phyloP scores from a whole-genome alignment of 2,329 filamentous ascomycete genomes.

The Aureobasidium zeae region DNA sequence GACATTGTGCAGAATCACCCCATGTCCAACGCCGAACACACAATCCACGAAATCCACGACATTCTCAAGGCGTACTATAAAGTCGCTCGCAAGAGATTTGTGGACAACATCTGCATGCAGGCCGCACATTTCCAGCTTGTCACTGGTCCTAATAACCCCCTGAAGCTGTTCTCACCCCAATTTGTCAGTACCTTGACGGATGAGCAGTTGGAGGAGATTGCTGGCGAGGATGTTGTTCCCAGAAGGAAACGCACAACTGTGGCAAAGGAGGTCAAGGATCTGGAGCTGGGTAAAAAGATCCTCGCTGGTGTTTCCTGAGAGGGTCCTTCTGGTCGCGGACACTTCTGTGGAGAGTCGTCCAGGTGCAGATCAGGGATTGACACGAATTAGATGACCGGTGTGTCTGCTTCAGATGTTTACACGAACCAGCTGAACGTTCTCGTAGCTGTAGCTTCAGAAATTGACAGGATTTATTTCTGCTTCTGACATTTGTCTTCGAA shows the following conservation, averaged over 20 bases:
- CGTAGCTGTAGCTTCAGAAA: too few relatives aligned
- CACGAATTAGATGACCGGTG: too few relatives aligned
- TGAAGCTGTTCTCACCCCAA: slow-evolving; percentile 44
- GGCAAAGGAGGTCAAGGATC: slow-evolving; percentile 36
- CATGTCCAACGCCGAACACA: slow-evolving; percentile 33
- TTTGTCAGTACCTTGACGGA: slow-evolving; percentile 42
- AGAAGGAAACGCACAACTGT: slow-evolving; percentile 38
- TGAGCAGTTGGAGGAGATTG: slow-evolving; percentile 46
- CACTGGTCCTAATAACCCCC: slow-evolving; percentile 40
- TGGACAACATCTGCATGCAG: slow-evolving; percentile 54
- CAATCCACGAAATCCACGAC: slow-evolving; percentile 49
- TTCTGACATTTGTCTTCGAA: too few relatives aligned
- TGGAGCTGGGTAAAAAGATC: slow-evolving; percentile 14
- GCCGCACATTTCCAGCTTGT: slow-evolving; percentile 48
- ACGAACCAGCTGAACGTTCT: too few relatives aligned
- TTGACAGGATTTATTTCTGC: too few relatives aligned
- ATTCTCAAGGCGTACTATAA: slow-evolving; percentile 54
- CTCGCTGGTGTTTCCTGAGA: slow-evolving; percentile 4
- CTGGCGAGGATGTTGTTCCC: slow-evolving; percentile 45
- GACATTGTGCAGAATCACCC: slow-evolving; percentile 19
- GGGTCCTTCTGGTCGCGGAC: too few relatives aligned
- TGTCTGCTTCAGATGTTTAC: too few relatives aligned
- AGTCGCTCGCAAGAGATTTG: slow-evolving; percentile 51
- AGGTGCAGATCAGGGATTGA: too few relatives aligned
- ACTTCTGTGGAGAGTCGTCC: too few relatives aligned